Conservation (phyloP, 768 basidiomycete genomes). For the Kondoa malvinella region DNA sequence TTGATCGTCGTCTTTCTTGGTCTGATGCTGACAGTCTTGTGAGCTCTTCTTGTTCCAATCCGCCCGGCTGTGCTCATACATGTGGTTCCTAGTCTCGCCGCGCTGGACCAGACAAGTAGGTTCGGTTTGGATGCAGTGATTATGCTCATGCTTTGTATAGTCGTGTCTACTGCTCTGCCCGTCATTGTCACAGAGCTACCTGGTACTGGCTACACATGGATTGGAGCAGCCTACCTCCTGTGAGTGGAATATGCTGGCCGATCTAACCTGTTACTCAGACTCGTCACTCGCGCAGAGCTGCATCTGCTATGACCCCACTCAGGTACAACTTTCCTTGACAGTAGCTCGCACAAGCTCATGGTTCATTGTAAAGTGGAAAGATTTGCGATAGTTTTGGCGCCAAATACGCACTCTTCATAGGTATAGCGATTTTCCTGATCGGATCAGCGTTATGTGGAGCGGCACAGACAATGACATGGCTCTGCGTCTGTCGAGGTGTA, state of each 20-base stretch:
- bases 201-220: not conserved
- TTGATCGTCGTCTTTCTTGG: constrained; percentile 9
- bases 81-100: no score
- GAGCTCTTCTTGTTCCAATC: constrained; percentile 9
- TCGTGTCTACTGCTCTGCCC: not conserved
- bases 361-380: constrained; percentile 1
- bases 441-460: constrained; percentile 54
- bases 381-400: constrained; percentile 13
- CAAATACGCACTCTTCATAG: constrained; percentile 5
- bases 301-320: no score
- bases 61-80: no score
- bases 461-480: constrained; percentile 60
- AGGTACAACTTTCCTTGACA: no score
- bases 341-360: constrained; percentile 13
- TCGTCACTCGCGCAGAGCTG: no score
- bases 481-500: constrained; percentile 56
- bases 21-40: constrained; percentile 8
- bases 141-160: not conserved
- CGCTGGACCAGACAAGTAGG: no score
- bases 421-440: constrained; percentile 40
- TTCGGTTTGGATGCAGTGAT: no score
- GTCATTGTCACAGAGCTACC: not conserved
- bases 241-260: no score
- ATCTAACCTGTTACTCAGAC: no score
- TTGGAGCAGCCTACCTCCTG: no score